phyloP scores from a whole-genome alignment of 1,284 basidiomycete genomes.

The Trichosporon coremiiforme region DNA sequence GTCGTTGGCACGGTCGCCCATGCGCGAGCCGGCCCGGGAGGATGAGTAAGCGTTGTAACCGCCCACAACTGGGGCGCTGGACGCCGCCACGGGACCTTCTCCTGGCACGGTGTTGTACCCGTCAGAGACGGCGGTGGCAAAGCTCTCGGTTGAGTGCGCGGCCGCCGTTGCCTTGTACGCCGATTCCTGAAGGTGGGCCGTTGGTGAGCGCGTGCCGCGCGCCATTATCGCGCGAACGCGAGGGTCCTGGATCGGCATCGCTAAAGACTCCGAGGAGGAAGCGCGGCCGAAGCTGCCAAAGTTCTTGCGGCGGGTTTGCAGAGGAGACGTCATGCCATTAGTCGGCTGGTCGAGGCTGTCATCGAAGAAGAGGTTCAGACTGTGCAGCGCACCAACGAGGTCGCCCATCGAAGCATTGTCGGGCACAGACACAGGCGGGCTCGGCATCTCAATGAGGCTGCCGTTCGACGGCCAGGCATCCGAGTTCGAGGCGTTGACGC shows the following conservation, averaged over 20 bases:
- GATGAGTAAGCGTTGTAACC: constrained; percentile 7
- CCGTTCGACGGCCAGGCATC: constrained; percentile 34
- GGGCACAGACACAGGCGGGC: constrained; percentile 69
- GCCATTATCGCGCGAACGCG: constrained; percentile 25
- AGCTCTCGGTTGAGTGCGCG: constrained; percentile 5
- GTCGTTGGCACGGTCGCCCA: constrained; percentile 4
- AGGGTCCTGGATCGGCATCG: constrained; percentile 10
- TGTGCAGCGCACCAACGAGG: constrained; percentile 81
- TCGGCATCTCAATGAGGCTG: constrained; percentile 57
- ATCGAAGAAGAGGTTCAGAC: constrained; percentile 83
- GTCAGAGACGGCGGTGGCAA: neutral
- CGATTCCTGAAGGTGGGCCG: constrained; percentile 12
- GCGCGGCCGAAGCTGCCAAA: constrained; percentile 9
- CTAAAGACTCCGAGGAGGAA: constrained; percentile 21
- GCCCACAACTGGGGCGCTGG: neutral
- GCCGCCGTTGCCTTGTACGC: neutral
- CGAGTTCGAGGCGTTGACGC: neutral
- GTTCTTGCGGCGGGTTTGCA: constrained; percentile 3
- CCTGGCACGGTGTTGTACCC: constrained; percentile 19
- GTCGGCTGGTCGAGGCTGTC: constrained; percentile 54
- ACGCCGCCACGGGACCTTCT: neutral
- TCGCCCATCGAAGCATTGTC: constrained; percentile 67
- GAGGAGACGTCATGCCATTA: constrained; percentile 28
- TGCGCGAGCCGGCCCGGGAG: neutral
- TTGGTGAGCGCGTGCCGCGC: constrained; percentile 24